Evolutionary conservation across 441 rosid genomes (phyloP), one percentile per base, ranked within the genome.

Genomic region (Erodium texanum): DNA sequence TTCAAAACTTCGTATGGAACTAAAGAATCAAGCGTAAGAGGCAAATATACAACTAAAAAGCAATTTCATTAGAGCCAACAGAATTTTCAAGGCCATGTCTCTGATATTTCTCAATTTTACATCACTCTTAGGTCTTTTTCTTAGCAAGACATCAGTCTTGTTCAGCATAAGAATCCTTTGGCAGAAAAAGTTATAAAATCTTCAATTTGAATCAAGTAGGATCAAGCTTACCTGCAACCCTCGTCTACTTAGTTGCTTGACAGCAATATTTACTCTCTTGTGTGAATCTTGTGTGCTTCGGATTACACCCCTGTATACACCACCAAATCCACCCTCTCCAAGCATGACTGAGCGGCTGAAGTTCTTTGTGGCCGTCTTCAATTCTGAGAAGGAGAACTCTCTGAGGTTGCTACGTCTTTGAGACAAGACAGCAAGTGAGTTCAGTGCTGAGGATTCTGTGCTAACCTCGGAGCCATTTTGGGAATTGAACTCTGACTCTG

Each of bases 211-310:
- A 59, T 18, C 19, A 67, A 3, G 12, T 67, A 66, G 43, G 45
- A 38, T 6, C 45, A 38, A 38, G 45, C 45, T 73, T 68, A 71
- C 96, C 96, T 92, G 97, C 66, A 86, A 81, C 70, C 98, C 98
- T 82, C 97, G 83, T 76, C 85, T 81, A 70, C 92, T 84, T 52
- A 90, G 80, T 74, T 93, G 98, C 82, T 93, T 93, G 70, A 93
- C 96, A 23, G 98, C 97, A 68, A 93, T 80, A 34, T 90, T 95
- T 4, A 87, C 82, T 74, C 89, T 38, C 45, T 38, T 38, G 1
- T 10, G 45, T 11, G 45, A 38, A 38, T 38, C 45, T 38, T 38
- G 84, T 3, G 74, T 66, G 65, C 24, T 16, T 80, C 78, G 83
- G 63, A 83, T 75, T 5, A 62, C 34, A 34, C 93, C 90, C 66